A percentile compares a stretch with the other conserved stretches of the same genome.
Evolutionary conservation across 192 early-diverging fungal genomes (phyloP).

Genomic region (Pilobolus umbonatus): DNA sequence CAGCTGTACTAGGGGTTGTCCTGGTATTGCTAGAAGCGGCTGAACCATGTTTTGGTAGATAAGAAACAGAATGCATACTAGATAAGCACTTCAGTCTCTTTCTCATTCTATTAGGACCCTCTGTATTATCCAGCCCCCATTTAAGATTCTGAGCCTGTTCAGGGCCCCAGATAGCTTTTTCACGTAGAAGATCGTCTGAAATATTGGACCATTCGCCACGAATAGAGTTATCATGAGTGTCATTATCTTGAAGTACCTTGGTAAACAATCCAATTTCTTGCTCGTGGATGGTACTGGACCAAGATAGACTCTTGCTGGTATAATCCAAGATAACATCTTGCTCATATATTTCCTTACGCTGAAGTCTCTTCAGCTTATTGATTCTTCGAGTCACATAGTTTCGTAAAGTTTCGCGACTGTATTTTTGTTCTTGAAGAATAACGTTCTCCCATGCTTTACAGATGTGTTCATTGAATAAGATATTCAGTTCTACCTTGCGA

Average conservation of each 20-base stretch:
- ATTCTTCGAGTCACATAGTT: constrained; percentile 41
- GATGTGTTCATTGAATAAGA: constrained; percentile 53
- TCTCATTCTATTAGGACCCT: constrained; percentile 47
- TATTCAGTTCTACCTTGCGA: constrained; percentile 43
- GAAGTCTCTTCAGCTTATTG: constrained; percentile 47
- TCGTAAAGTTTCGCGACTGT: constrained; percentile 43
- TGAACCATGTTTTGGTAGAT: constrained; percentile 34
- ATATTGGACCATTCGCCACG: constrained; percentile 57
- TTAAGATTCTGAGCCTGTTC: constrained; percentile 22
- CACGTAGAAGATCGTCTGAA: constrained; percentile 46
- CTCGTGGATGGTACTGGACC: constrained; percentile 54
- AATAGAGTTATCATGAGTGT: constrained; percentile 53
- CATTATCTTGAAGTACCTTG: constrained; percentile 54
- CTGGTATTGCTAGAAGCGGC: background rate
- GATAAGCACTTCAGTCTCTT: constrained; percentile 47
- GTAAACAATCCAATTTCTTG: constrained; percentile 52
- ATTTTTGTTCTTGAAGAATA: constrained; percentile 46
- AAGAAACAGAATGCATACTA: constrained; percentile 25
- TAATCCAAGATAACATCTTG: constrained; percentile 49
- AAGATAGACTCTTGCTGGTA: constrained; percentile 42
- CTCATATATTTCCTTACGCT: constrained; percentile 37
- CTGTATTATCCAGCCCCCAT: constrained; percentile 59
- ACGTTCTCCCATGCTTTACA: constrained; percentile 55
- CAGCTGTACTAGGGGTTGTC: background rate
- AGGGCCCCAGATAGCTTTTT: constrained; percentile 60